Evolutionary conservation across 129 eudicot species (phyloP).

Genomic region (Apium graveolens): DNA sequence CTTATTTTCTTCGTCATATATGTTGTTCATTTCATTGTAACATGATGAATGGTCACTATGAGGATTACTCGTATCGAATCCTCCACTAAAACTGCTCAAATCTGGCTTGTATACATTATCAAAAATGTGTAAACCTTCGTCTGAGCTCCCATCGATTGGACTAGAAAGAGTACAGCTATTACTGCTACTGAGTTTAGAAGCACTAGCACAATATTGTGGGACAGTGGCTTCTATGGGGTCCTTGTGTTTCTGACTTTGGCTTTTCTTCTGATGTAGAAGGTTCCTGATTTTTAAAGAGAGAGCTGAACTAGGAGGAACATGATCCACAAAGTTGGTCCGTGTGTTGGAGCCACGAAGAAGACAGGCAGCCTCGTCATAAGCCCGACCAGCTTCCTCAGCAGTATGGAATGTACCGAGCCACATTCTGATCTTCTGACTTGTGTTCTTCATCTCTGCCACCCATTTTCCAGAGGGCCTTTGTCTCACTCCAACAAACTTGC

Average conservation of each 20-base stretch:
- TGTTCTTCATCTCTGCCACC: constrained; percentile 71
- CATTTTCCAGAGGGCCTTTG: constrained; percentile 66
- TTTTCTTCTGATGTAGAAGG: constrained; percentile 49
- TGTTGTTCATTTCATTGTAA: constrained; percentile 8
- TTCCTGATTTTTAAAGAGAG: constrained; percentile 60
- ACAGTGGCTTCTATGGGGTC: not conserved
- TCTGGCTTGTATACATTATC: constrained; percentile 56
- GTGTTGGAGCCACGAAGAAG: constrained; percentile 67
- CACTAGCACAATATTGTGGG: not conserved
- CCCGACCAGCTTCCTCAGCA: constrained; percentile 71
- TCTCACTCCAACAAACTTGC: constrained; percentile 53
- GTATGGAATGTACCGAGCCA: constrained; percentile 75
- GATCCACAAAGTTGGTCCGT: constrained; percentile 51
- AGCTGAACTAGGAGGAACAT: constrained; percentile 43
- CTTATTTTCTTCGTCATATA: constrained; percentile 17
- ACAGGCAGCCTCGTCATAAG: constrained; percentile 68
- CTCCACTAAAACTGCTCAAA: constrained; percentile 34
- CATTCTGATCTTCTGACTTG: constrained; percentile 68
- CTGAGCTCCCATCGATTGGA: not conserved
- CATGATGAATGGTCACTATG: constrained; percentile 14
- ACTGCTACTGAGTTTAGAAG: not conserved
- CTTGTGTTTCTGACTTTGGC: constrained; percentile 25
- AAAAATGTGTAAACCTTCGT: constrained; percentile 19
- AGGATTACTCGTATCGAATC: constrained; percentile 18
- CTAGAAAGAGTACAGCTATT: not conserved